phyloP scores from a whole-genome alignment of 164 flowering plant genomes.

The Stephania yunnanensis region DNA sequence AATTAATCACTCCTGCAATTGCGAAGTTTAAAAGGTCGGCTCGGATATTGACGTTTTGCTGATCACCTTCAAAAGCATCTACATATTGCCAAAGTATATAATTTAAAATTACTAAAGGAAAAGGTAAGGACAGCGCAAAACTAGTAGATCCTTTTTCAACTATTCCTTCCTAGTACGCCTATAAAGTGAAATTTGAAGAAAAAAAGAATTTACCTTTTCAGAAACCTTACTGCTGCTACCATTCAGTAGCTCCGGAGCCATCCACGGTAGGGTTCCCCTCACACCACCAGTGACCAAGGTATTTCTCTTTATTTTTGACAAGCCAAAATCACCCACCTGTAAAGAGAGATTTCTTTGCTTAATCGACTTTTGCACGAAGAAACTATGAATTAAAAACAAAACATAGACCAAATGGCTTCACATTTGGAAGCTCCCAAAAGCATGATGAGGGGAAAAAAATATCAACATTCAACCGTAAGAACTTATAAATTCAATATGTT shows the following conservation, averaged over 20 bases:
- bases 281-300: conserved; percentile 99
- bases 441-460: neutral
- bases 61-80: neutral
- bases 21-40: neutral
- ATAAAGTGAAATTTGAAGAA: conserved; percentile 1
- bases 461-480: neutral
- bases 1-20: neutral
- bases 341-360: neutral
- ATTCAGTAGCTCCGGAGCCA: conserved; percentile 95
- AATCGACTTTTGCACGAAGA: neutral
- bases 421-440: neutral
- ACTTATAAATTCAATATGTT: neutral
- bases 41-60: neutral
- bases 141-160: neutral
- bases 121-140: neutral
- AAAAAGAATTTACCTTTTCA: conserved; percentile 58
- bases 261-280: conserved; percentile 96
- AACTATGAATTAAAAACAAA: neutral
- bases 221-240: conserved; percentile 98
- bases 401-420: too few relatives aligned
- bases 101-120: neutral
- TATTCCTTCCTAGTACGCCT: neutral
- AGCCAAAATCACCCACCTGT: conserved; percentile 97
- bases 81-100: neutral
- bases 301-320: conserved; percentile 92